These are phyloP conservation scores for Mallotus repandus DNA, from an alignment of 441 rosid genomes.

Conservation along the genomic window DNA sequence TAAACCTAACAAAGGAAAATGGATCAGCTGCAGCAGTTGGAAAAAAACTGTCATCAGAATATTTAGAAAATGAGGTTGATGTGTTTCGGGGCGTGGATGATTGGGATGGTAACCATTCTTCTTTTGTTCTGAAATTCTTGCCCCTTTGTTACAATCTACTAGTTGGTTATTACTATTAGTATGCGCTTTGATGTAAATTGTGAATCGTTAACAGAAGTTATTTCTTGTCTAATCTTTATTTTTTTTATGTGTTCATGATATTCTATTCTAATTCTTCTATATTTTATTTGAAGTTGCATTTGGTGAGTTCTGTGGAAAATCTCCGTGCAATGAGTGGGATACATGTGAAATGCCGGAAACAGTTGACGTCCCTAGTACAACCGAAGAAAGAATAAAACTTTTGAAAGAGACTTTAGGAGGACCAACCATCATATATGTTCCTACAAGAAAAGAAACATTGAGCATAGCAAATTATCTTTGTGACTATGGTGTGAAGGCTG, in stretches of 20 bases:
- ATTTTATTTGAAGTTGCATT: conserved; percentile 53
- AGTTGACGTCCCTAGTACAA: conserved; percentile 31
- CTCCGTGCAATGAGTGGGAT: conserved; percentile 36
- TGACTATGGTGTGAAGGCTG: conserved; percentile 69
- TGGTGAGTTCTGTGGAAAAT: conserved; percentile 62
- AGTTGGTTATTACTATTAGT: conserved; percentile 7
- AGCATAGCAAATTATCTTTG: conserved; percentile 64
- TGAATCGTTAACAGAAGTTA: background rate
- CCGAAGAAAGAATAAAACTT: conserved; percentile 37
- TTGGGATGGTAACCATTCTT: conserved; percentile 73
- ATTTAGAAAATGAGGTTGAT: conserved; percentile 73
- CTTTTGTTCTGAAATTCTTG: conserved; percentile 17
- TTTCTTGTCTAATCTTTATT: conserved; percentile 4
- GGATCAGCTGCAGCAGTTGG: conserved; percentile 34
- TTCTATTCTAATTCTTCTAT: conserved; percentile 4
- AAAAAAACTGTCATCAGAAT: conserved; percentile 56
- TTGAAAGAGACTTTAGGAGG: conserved; percentile 59
- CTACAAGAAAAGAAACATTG: conserved; percentile 81
- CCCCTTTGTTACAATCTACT: conserved; percentile 8
- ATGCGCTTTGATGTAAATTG: conserved; percentile 4
- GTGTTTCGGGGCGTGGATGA: conserved; percentile 62
- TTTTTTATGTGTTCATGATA: background rate
- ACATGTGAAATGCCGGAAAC: conserved; percentile 23
- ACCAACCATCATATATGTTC: conserved; percentile 80
- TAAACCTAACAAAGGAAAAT: conserved; percentile 32